Evolutionary conservation across 2,329 filamentous ascomycete species (phyloP).

Genomic region (Alternaria sp.): DNA sequence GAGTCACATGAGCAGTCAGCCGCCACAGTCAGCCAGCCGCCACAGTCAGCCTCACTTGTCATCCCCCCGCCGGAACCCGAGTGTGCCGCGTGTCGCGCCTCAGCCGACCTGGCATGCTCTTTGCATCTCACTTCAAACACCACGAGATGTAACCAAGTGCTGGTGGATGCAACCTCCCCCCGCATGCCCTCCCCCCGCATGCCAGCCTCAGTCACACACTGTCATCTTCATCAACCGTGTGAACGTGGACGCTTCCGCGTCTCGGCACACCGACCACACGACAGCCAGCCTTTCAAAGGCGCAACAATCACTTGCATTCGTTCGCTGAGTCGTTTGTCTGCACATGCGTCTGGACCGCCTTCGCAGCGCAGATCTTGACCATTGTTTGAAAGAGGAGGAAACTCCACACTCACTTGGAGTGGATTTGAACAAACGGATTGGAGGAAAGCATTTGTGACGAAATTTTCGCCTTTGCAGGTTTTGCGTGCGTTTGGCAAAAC

Average conservation of each 20-base stretch:
- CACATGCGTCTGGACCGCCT: conserved; percentile 14
- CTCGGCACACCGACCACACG: conserved; percentile 3
- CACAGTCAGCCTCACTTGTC: conserved; percentile 10
- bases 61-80: conserved; percentile 4
- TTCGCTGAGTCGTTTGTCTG: conserved; percentile 1
- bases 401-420: neutral
- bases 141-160: conserved; percentile 2
- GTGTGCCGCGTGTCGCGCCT: conserved; percentile 11
- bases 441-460: conserved; percentile 10
- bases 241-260: conserved; percentile 2
- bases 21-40: conserved; percentile 3
- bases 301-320: conserved; percentile 1
- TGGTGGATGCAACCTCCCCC: conserved; percentile 5
- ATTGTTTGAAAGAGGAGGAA: conserved; percentile 10
- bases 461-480: conserved; percentile 14
- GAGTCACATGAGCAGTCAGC: conserved; percentile 23
- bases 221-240: conserved; percentile 3
- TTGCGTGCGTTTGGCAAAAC: conserved; percentile 20
- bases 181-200: conserved; percentile 2
- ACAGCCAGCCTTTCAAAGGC: conserved; percentile 6
- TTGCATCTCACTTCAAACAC: conserved; percentile 5
- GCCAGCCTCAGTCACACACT: conserved; percentile 8
- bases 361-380: conserved; percentile 9
- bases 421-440: neutral
- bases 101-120: conserved; percentile 1